Percentiles rank a stretch among this genome's conserved stretches.
Conservation (phyloP, 2,329 filamentous ascomycete species). For the Aspergillus bombycis region DNA sequence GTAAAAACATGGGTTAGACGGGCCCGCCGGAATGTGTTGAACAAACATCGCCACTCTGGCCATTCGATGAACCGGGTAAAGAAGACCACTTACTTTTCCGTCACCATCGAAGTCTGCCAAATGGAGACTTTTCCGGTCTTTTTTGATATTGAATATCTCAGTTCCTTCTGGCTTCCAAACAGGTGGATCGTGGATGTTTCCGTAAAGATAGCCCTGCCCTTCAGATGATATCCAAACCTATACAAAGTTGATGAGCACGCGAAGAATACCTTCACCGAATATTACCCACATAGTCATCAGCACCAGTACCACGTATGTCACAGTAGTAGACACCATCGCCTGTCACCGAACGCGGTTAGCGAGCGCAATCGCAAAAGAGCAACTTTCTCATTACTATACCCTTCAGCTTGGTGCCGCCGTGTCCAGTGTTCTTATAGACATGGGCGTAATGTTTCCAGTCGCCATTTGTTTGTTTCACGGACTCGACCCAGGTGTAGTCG, state of each 20-base stretch:
- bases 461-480: background rate
- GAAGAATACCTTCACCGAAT: background rate
- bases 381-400: background rate
- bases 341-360: background rate
- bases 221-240: background rate
- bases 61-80: background rate
- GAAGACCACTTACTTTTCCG: background rate
- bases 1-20: background rate
- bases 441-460: background rate
- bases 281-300: background rate
- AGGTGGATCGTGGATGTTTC: background rate
- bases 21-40: background rate
- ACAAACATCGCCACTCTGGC: background rate
- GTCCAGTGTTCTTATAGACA: conserved; percentile 2
- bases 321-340: conserved; percentile 6
- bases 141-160: background rate
- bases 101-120: conserved; percentile 43
- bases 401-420: conserved; percentile 4
- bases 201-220: background rate
- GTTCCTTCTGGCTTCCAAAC: background rate
- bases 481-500: background rate
- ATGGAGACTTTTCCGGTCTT: conserved; percentile 19
- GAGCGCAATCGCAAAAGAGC: too few species aligned
- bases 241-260: background rate
- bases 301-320: background rate